A percentile compares a stretch with the other conserved stretches of the same genome.
phyloP scores from a whole-genome alignment of 805 yeast genomes.

The Wickerhamiella azyma region DNA sequence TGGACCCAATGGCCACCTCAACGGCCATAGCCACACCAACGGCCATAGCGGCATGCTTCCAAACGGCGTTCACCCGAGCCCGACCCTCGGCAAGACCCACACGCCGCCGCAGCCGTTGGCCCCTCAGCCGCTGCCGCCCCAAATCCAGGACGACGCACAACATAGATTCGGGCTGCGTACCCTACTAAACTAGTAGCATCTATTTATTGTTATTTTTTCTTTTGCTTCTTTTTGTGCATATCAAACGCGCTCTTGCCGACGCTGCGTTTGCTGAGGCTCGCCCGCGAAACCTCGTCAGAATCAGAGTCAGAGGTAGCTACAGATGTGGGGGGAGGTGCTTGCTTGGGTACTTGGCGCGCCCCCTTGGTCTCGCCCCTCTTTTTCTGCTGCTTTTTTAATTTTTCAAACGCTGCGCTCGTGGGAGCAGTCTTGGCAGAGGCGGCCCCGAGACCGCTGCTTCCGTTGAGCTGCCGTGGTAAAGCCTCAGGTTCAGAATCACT shows the following conservation, averaged over 20 bases:
- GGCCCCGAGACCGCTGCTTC: slow-evolving; percentile 1
- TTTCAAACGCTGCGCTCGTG: slow-evolving; percentile 1
- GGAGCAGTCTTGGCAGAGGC: not conserved
- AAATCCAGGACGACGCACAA: not conserved
- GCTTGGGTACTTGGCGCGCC: not conserved
- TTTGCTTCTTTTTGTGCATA: slow-evolving; percentile 1
- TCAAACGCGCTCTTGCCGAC: slow-evolving; percentile 3
- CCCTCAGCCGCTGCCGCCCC: not conserved
- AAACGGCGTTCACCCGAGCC: not conserved
- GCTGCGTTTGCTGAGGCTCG: not conserved
- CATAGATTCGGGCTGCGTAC: slow-evolving; percentile 2
- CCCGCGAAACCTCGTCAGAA: not conserved
- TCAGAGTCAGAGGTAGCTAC: not conserved
- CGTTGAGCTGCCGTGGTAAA: not conserved
- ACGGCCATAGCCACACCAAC: not conserved
- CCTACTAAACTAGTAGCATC: not conserved
- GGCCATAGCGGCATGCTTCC: not conserved
- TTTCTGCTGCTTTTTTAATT: not conserved
- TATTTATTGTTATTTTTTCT: not conserved
- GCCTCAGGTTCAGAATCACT: not conserved
- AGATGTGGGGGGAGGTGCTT: not conserved
- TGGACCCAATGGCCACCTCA: not conserved
- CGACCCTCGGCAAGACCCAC: not conserved
- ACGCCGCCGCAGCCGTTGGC: not conserved
- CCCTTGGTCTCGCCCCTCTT: not conserved